Conservation (phyloP, 2,329 filamentous ascomycete species). For the Microdochium bolleyi region DNA sequence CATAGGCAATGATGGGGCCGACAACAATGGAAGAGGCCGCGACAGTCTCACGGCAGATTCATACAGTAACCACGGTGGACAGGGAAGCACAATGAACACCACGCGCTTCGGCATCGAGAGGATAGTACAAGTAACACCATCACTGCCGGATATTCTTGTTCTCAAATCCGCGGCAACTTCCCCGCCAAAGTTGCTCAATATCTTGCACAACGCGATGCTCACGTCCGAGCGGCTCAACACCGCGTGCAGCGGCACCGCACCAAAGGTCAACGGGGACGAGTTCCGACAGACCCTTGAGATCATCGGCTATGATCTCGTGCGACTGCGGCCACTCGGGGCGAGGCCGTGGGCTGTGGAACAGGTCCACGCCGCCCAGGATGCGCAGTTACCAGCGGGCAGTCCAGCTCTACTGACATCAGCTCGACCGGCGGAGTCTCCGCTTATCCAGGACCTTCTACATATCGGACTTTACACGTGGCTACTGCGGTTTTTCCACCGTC, state of each 20-base stretch:
- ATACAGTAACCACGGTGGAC: not conserved
- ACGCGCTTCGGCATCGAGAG: too few species aligned
- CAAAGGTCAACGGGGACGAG: not conserved
- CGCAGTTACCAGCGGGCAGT: slow-evolving; percentile 14
- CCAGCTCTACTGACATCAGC: too few species aligned
- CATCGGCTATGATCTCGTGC: not conserved
- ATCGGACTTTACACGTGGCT: slow-evolving; percentile 17
- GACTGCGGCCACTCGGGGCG: not conserved
- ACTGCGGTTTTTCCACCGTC: slow-evolving; percentile 8
- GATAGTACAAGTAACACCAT: too few species aligned
- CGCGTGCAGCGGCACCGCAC: not conserved
- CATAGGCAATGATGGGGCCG: slow-evolving; percentile 6
- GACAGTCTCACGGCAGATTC: too few species aligned
- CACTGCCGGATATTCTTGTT: not conserved
- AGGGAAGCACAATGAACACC: too few species aligned
- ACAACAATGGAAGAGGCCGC: too few species aligned
- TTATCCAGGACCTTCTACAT: slow-evolving; percentile 11
- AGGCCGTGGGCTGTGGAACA: slow-evolving; percentile 10
- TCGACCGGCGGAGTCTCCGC: too few species aligned
- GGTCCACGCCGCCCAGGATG: slow-evolving; percentile 14
- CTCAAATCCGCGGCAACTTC: too few species aligned
- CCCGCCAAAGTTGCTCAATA: not conserved
- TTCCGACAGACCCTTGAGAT: not conserved
- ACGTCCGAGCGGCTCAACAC: not conserved
- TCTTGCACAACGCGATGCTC: not conserved